A percentile compares a stretch with the other conserved stretches of the same genome.
These are phyloP conservation scores for Beta lomatogona DNA, from an alignment of 179 eudicot genomes.

Conservation along the genomic window DNA sequence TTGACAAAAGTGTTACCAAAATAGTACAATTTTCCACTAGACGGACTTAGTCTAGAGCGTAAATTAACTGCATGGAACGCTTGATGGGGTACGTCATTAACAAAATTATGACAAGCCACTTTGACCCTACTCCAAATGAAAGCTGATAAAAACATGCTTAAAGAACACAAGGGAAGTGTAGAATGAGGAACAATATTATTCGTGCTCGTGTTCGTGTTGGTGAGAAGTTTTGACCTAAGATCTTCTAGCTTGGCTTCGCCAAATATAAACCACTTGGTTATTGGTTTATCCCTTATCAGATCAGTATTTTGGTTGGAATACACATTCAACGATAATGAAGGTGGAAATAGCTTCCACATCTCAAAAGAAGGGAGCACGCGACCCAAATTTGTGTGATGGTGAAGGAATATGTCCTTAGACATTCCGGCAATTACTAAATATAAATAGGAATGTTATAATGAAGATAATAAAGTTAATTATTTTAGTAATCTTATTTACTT, in stretches of 20 bases:
- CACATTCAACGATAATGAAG: background rate
- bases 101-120: background rate
- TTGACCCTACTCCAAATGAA: constrained; percentile 38
- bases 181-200: too few relatives aligned
- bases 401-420: too few relatives aligned
- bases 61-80: constrained; percentile 23
- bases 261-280: constrained; percentile 38
- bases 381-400: too few relatives aligned
- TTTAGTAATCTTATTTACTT: too few relatives aligned
- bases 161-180: too few relatives aligned
- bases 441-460: too few relatives aligned
- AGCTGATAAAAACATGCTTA: constrained; percentile 32
- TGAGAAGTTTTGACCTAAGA: constrained; percentile 21
- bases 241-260: constrained; percentile 19
- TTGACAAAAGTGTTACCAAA: constrained; percentile 32
- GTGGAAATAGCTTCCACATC: constrained; percentile 16
- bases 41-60: constrained; percentile 21
- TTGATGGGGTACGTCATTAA: background rate
- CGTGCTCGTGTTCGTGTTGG: too few relatives aligned
- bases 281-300: constrained; percentile 13
- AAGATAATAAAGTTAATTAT: too few relatives aligned
- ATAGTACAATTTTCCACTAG: constrained; percentile 10
- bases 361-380: constrained; percentile 30
- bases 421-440: too few relatives aligned
- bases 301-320: constrained; percentile 3